Percentiles rank a stretch among this genome's conserved stretches.
These are phyloP conservation scores for Epichloe festucae DNA, from an alignment of 2,329 filamentous ascomycete genomes.

Conservation along the genomic window DNA sequence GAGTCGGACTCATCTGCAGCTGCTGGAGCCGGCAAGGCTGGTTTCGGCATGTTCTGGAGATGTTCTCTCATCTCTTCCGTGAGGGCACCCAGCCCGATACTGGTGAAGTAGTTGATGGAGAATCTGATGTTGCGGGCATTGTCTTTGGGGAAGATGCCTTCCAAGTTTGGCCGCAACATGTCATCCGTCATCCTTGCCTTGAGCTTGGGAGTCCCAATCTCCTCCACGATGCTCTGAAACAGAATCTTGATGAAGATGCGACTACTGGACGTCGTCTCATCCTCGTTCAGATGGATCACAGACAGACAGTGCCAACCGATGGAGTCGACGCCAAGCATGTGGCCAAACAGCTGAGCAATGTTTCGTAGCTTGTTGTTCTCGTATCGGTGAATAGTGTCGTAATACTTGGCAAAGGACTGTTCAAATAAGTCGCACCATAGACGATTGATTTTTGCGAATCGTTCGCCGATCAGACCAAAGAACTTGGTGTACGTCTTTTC, in stretches of 20 bases:
- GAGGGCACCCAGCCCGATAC: slow-evolving; percentile 86
- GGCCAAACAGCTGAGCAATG: slow-evolving; percentile 88
- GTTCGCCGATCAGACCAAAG: slow-evolving; percentile 85
- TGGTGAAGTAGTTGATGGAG: slow-evolving; percentile 98
- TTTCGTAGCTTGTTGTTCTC: slow-evolving; percentile 93
- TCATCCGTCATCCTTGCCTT: slow-evolving; percentile 68
- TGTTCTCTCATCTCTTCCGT: slow-evolving; percentile 92
- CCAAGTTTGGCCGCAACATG: slow-evolving; percentile 61
- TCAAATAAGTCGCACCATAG: slow-evolving; percentile 92
- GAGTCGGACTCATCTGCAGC: slow-evolving; percentile 48
- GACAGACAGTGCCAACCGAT: slow-evolving; percentile 87
- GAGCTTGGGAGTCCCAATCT: slow-evolving; percentile 71
- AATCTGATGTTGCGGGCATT: slow-evolving; percentile 85
- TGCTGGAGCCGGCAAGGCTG: slow-evolving; percentile 56
- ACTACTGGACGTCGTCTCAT: slow-evolving; percentile 90
- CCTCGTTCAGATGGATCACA: slow-evolving; percentile 80
- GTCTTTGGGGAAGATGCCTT: slow-evolving; percentile 81
- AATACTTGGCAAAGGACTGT: slow-evolving; percentile 80
- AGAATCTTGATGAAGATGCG: slow-evolving; percentile 98
- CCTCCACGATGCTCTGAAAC: slow-evolving; percentile 82
- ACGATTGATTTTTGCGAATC: slow-evolving; percentile 90
- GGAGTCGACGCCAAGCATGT: slow-evolving; percentile 75
- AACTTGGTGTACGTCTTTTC: slow-evolving; percentile 97
- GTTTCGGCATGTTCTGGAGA: slow-evolving; percentile 81
- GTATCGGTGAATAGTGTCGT: slow-evolving; percentile 93